A percentile compares a stretch with the other conserved stretches of the same genome.
phyloP scores from a whole-genome alignment of 2,329 filamentous ascomycete genomes.

The Fusarium abutilonis region DNA sequence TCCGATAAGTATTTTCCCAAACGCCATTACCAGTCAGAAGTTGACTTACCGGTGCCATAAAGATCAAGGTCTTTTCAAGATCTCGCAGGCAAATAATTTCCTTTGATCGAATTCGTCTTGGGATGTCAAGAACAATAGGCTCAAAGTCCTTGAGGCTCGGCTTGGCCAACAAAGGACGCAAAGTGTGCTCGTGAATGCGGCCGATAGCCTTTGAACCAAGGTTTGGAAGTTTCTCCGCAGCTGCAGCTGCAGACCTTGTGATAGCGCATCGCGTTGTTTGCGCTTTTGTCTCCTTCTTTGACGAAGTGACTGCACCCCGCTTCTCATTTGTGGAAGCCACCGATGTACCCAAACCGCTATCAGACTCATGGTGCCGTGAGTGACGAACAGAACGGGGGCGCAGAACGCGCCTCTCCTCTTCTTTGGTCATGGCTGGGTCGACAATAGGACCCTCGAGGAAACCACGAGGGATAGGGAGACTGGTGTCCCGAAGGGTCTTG shows the following conservation, averaged over 20 bases:
- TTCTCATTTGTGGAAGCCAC: conserved; percentile 70
- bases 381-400: conserved; percentile 66
- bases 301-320: conserved; percentile 53
- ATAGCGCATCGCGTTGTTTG: conserved; percentile 62
- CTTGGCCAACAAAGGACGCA: conserved; percentile 81
- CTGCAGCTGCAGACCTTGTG: conserved; percentile 66
- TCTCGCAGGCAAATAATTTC: conserved; percentile 92
- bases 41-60: conserved; percentile 91
- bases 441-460: conserved; percentile 67
- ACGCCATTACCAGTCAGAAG: conserved; percentile 63
- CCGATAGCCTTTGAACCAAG: conserved; percentile 76
- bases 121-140: conserved; percentile 79
- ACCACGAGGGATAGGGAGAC: conserved; percentile 67
- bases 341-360: conserved; percentile 89
- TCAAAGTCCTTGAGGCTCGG: conserved; percentile 81
- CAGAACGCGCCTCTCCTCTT: conserved; percentile 60
- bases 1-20: conserved; percentile 74
- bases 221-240: conserved; percentile 62
- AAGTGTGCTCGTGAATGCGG: conserved; percentile 81
- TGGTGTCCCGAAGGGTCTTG: conserved; percentile 61
- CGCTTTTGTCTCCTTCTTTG: conserved; percentile 52
- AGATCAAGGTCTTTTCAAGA: conserved; percentile 91
- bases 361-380: conserved; percentile 76
- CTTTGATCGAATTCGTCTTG: conserved; percentile 80
- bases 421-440: conserved; percentile 58